Evolutionary conservation across 169 alveolate genomes (phyloP).

Genomic region (Sarcocystis neurona): DNA sequence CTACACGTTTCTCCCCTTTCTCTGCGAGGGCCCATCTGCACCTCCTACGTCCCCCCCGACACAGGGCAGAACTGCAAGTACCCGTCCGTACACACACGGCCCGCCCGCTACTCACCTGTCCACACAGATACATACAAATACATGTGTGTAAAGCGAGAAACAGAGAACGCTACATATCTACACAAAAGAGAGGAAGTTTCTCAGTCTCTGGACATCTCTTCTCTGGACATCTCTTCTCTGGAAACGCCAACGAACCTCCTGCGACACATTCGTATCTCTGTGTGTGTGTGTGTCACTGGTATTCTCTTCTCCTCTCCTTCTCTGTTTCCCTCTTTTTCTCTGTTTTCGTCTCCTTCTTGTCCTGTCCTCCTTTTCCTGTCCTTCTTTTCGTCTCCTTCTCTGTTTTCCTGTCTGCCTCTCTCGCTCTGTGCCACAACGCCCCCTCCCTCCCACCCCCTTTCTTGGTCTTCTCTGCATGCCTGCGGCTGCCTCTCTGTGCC

Average conservation of each 20-base stretch:
- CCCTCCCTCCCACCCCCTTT: too few relatives aligned
- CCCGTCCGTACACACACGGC: not conserved
- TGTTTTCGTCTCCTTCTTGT: not conserved
- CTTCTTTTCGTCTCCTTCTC: not conserved
- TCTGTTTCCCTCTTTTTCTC: not conserved
- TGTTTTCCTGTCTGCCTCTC: too few relatives aligned
- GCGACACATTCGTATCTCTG: not conserved
- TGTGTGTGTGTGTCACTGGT: not conserved
- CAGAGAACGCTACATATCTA: not conserved
- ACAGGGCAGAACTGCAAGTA: too few relatives aligned
- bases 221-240: not conserved
- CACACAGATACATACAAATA: too few relatives aligned
- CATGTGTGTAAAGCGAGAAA: not conserved
- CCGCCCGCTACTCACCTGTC: too few relatives aligned
- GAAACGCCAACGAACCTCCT: too few relatives aligned
- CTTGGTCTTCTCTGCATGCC: too few relatives aligned
- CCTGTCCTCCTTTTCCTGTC: not conserved
- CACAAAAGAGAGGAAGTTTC: not conserved
- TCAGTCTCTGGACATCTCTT: not conserved
- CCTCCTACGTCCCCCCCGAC: too few relatives aligned
- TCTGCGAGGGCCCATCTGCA: too few relatives aligned
- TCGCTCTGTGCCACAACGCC: too few relatives aligned
- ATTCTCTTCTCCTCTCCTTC: not conserved
- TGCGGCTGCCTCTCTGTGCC: too few relatives aligned
- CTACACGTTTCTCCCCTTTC: too few relatives aligned